These are phyloP conservation scores for Dactylellina sp. DNA, from an alignment of 2,329 filamentous ascomycete species.

Conservation along the genomic window DNA sequence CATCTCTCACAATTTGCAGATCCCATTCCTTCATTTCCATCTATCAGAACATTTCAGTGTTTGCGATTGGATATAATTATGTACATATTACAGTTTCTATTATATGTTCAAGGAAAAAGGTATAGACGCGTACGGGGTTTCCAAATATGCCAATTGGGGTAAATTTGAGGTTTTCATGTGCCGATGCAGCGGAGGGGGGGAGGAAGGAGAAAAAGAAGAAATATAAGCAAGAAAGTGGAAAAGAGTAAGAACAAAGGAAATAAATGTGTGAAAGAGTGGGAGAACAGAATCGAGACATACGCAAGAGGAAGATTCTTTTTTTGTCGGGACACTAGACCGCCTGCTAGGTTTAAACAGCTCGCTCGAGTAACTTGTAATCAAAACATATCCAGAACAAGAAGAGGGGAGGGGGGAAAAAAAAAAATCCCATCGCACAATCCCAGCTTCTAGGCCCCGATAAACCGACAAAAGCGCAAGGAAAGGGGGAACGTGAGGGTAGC, in stretches of 20 bases:
- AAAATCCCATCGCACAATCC: constrained; percentile 12
- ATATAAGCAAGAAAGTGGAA: constrained; percentile 17
- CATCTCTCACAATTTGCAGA: neutral
- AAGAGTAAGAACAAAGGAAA: constrained; percentile 33
- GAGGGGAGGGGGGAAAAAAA: constrained; percentile 11
- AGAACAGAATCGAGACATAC: constrained; percentile 10
- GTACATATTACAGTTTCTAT: constrained; percentile 50
- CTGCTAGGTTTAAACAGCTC: constrained; percentile 5
- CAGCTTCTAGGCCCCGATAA: constrained; percentile 39
- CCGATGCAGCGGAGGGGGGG: neutral
- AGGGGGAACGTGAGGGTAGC: constrained; percentile 41
- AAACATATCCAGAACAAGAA: constrained; percentile 22
- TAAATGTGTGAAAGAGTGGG: constrained; percentile 6
- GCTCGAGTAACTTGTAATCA: constrained; percentile 17
- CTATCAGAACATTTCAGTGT: constrained; percentile 2
- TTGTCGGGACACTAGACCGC: constrained; percentile 9
- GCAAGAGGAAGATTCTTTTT: constrained; percentile 11
- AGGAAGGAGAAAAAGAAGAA: constrained; percentile 16
- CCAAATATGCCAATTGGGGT: constrained; percentile 9
- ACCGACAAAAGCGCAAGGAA: constrained; percentile 30
- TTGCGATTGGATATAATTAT: constrained; percentile 26
- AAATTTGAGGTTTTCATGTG: neutral
- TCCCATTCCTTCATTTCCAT: neutral
- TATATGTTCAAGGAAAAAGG: constrained; percentile 34
- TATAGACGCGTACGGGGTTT: constrained; percentile 20